phyloP scores from a whole-genome alignment of 768 basidiomycete species.

The Steccherinum ochraceum region DNA sequence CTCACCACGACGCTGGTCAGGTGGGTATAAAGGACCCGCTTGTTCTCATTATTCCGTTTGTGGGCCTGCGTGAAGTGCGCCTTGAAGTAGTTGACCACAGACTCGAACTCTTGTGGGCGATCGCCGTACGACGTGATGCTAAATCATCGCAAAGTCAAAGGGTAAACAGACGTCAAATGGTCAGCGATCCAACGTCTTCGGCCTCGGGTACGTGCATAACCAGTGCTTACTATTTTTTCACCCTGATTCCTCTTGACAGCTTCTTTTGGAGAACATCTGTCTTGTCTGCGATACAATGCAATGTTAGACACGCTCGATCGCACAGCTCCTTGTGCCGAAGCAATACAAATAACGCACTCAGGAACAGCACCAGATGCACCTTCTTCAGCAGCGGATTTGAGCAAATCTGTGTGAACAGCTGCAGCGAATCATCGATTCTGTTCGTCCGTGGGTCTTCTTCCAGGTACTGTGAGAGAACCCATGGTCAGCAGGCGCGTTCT shows the following conservation, averaged over 20 bases:
- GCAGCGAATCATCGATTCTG: conserved; percentile 83
- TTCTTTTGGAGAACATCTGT: conserved; percentile 74
- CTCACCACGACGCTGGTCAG: conserved; percentile 75
- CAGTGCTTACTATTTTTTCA: conserved; percentile 69
- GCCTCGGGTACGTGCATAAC: too few relatives aligned
- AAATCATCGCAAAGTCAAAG: background rate
- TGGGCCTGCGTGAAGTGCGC: conserved; percentile 79
- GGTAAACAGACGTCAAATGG: background rate
- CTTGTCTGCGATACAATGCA: conserved; percentile 51
- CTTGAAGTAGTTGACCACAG: conserved; percentile 74
- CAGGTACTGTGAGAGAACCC: conserved; percentile 50
- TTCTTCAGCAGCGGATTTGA: conserved; percentile 74
- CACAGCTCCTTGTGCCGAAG: conserved; percentile 31
- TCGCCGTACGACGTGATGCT: conserved; percentile 78
- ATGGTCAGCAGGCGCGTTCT: conserved; percentile 1
- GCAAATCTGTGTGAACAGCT: conserved; percentile 81
- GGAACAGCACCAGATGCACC: conserved; percentile 38
- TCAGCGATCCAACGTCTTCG: background rate
- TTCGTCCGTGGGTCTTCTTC: conserved; percentile 85
- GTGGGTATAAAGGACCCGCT: conserved; percentile 62
- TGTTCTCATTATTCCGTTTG: conserved; percentile 51
- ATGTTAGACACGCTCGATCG: conserved; percentile 3
- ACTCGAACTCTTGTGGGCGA: conserved; percentile 63
- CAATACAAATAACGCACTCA: conserved; percentile 62
- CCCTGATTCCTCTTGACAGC: conserved; percentile 59